Percentiles rank a stretch among this genome's conserved stretches.
Conservation (phyloP, 768 basidiomycete species). For the Boletus tylopilopsis region DNA sequence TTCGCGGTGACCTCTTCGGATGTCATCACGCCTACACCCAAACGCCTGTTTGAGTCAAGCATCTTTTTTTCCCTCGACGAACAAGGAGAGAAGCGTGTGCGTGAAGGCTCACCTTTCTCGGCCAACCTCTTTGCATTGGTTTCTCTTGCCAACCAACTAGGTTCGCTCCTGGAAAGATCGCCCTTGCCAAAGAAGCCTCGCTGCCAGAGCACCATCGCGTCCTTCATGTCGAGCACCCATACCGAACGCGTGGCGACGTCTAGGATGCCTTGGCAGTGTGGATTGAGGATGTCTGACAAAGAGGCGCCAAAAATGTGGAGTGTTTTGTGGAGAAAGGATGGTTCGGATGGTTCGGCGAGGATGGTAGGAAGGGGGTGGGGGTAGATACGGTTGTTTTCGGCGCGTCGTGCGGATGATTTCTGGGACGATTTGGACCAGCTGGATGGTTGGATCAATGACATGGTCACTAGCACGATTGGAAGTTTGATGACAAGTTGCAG, state of each 20-base stretch:
- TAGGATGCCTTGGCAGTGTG: slow-evolving; percentile 71
- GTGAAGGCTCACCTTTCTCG: slow-evolving; percentile 47
- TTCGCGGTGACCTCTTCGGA: slow-evolving; percentile 90
- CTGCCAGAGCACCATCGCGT: slow-evolving; percentile 75
- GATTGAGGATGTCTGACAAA: slow-evolving; percentile 59
- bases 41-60: background rate
- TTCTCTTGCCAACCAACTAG: slow-evolving; percentile 84
- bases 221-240: slow-evolving; percentile 67
- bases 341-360: slow-evolving; percentile 38
- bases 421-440: slow-evolving; percentile 33
- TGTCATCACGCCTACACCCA: slow-evolving; percentile 41
- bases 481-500: no score
- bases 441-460: slow-evolving; percentile 49
- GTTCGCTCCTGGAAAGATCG: slow-evolving; percentile 90
- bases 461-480: slow-evolving; percentile 13
- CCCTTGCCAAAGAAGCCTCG: slow-evolving; percentile 98
- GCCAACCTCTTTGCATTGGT: slow-evolving; percentile 54
- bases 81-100: background rate
- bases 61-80: no score
- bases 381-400: slow-evolving; percentile 68
- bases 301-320: slow-evolving; percentile 56
- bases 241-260: slow-evolving; percentile 82
- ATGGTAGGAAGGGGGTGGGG: slow-evolving; percentile 67
- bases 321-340: slow-evolving; percentile 41
- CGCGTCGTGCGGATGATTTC: slow-evolving; percentile 53